Conservation (phyloP, 345 rosid species). For the Lumnitzera littorea region DNA sequence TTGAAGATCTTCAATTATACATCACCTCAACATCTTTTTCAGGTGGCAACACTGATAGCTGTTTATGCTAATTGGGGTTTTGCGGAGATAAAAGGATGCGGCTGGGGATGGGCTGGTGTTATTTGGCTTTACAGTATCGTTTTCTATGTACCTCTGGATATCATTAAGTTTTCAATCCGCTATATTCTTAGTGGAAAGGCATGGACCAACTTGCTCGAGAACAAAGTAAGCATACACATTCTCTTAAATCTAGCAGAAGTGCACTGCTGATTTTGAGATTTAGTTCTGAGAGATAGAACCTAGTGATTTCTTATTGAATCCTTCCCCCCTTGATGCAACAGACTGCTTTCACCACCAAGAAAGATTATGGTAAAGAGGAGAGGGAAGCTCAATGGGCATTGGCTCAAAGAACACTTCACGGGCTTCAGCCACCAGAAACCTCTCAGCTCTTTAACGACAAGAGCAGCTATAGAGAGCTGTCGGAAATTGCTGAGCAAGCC, state of each 20-base stretch:
- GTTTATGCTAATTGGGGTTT: constrained; percentile 66
- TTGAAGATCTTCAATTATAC: neutral
- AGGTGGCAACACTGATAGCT: constrained; percentile 76
- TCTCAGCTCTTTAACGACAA: constrained; percentile 36
- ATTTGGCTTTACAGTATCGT: constrained; percentile 80
- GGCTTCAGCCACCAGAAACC: constrained; percentile 62
- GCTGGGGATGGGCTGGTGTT: constrained; percentile 94
- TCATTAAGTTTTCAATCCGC: constrained; percentile 69
- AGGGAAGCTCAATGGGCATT: constrained; percentile 94
- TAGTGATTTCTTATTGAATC: neutral
- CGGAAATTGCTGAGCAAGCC: constrained; percentile 88
- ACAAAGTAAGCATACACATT: constrained; percentile 43
- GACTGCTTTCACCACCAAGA: constrained; percentile 90
- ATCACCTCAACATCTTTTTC: neutral
- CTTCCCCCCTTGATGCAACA: constrained; percentile 9
- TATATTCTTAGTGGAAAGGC: constrained; percentile 78
- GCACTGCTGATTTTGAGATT: too few relatives aligned
- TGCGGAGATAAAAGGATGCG: constrained; percentile 68
- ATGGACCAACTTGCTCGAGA: constrained; percentile 66
- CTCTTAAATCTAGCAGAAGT: too few relatives aligned
- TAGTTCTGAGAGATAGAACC: neutral
- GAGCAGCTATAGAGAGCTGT: constrained; percentile 58
- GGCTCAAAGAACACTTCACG: constrained; percentile 77
- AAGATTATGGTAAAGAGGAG: constrained; percentile 78
- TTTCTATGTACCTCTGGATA: constrained; percentile 68